Percentiles rank a stretch among this genome's conserved stretches.
Conservation (phyloP, 305 asterid species). For the Plantago coronopus region DNA sequence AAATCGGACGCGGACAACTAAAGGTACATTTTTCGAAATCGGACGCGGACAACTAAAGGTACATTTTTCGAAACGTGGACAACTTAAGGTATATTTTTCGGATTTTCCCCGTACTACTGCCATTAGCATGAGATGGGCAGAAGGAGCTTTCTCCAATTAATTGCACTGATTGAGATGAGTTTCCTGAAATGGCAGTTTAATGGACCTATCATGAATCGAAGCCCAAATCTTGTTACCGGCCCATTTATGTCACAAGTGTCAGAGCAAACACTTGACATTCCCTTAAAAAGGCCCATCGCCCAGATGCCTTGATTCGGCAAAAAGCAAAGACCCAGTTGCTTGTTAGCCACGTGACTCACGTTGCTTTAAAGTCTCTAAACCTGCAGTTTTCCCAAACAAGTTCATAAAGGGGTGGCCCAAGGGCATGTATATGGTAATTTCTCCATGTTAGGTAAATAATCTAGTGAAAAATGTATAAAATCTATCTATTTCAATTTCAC, state of each 20-base stretch:
- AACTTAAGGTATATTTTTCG: no score
- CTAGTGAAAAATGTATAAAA: not conserved
- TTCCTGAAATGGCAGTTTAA: no score
- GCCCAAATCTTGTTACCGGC: constrained; percentile 8
- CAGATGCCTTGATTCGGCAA: constrained; percentile 19
- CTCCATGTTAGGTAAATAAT: not conserved
- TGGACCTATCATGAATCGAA: not conserved
- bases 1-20: no score
- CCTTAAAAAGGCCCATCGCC: constrained; percentile 1
- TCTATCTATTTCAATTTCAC: not conserved
- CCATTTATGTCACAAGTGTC: constrained; percentile 6
- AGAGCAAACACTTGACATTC: not conserved
- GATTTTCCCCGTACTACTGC: no score
- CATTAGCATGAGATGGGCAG: no score
- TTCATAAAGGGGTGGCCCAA: not conserved
- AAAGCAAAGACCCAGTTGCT: constrained; percentile 21
- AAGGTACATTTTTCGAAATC: no score
- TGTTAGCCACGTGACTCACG: constrained; percentile 21
- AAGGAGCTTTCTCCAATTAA: no score
- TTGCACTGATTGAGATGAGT: no score
- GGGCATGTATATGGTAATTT: constrained; percentile 3
- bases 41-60: no score
- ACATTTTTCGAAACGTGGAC: no score
- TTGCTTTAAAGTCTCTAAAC: constrained; percentile 6
- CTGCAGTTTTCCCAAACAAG: not conserved